Conservation (phyloP, 2,329 filamentous ascomycete species). For the Beauveria brongniartii region DNA sequence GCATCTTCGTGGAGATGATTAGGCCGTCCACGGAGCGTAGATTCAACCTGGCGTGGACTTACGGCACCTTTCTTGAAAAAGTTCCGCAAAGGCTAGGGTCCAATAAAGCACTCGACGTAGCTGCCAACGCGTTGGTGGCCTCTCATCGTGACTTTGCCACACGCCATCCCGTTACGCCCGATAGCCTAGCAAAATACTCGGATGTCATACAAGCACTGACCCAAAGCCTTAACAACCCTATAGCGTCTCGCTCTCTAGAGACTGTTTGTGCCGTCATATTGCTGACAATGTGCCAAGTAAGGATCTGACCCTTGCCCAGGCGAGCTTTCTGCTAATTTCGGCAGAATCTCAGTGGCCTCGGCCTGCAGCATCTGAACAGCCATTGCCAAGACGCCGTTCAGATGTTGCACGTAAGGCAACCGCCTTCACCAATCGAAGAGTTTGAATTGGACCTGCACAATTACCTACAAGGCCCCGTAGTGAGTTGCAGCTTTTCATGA, state of each 20-base stretch:
- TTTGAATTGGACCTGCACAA: background rate
- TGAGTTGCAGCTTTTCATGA: background rate
- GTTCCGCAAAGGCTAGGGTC: background rate
- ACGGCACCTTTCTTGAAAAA: background rate
- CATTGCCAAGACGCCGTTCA: slow-evolving; percentile 6
- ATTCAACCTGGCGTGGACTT: slow-evolving; percentile 6
- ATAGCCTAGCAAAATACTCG: background rate
- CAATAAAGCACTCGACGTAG: slow-evolving; percentile 1
- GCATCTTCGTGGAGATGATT: slow-evolving; percentile 1
- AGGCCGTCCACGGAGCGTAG: background rate
- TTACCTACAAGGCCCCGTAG: background rate
- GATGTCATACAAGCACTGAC: background rate
- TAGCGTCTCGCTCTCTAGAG: background rate
- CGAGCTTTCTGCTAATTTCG: background rate
- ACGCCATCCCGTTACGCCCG: background rate
- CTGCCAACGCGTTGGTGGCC: background rate
- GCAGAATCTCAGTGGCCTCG: slow-evolving; percentile 4
- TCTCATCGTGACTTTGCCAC: slow-evolving; percentile 4
- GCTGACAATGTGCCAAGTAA: slow-evolving; percentile 6
- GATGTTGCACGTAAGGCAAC: background rate
- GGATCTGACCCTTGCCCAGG: background rate
- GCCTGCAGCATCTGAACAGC: slow-evolving; percentile 6
- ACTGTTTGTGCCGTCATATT: slow-evolving; percentile 3
- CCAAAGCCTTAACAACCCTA: background rate
- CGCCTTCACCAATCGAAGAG: background rate